A percentile compares a stretch with the other conserved stretches of the same genome.
phyloP scores from a whole-genome alignment of 495 filamentous ascomycete species.

The Recurvomyces mirabilis region DNA sequence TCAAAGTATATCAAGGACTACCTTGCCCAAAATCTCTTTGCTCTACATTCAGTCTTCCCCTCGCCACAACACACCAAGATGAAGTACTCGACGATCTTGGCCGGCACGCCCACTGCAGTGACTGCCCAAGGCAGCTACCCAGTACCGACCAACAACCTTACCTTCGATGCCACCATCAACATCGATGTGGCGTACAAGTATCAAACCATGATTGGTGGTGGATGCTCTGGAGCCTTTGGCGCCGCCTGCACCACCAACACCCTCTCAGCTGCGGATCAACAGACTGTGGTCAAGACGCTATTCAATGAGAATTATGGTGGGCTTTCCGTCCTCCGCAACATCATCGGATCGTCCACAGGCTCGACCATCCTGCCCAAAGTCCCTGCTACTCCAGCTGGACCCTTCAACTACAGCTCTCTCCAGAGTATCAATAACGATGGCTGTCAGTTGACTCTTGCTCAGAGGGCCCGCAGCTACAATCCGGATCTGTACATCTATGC shows the following conservation, averaged over 20 bases:
- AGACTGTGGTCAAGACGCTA: constrained; percentile 13
- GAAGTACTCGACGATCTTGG: constrained; percentile 3
- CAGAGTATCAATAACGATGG: constrained; percentile 12
- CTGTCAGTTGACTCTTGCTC: constrained; percentile 16
- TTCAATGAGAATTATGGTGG: constrained; percentile 20
- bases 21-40: too few relatives aligned
- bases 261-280: constrained; percentile 12
- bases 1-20: too few relatives aligned
- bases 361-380: constrained; percentile 12
- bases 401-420: constrained; percentile 13
- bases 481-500: constrained; percentile 19
- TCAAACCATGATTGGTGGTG: constrained; percentile 20
- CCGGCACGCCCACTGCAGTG: not conserved
- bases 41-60: not conserved
- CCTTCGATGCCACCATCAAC: constrained; percentile 3
- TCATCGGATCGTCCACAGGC: constrained; percentile 15
- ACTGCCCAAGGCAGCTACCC: not conserved
- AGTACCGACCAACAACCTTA: constrained; percentile 4
- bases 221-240: constrained; percentile 18
- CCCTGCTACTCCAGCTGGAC: constrained; percentile 11
- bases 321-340: constrained; percentile 19
- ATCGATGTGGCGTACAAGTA: constrained; percentile 11
- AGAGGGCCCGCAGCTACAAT: constrained; percentile 14
- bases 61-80: not conserved
- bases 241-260: constrained; percentile 15